Percentiles rank a stretch among this genome's conserved stretches.
Conservation (phyloP, 352 stramenopile genomes). For the Globisporangium megalacanthum region DNA sequence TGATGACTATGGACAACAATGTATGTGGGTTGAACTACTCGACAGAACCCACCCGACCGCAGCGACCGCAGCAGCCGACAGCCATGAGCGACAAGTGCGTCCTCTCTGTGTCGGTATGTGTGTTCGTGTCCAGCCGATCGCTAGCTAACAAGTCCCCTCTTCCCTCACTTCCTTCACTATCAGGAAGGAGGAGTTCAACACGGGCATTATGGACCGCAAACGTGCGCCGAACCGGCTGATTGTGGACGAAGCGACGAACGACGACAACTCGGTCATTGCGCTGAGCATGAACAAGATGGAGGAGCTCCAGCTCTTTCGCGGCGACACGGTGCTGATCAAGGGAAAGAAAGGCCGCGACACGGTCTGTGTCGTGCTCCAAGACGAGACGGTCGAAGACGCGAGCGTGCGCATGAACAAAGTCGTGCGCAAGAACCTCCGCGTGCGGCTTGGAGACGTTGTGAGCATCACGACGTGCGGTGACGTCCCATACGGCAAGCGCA, state of each 20-base stretch:
- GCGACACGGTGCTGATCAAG: conserved; percentile 99
- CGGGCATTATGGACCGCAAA: conserved; percentile 90
- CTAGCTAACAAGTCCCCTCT: too few relatives aligned
- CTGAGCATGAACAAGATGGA: conserved; percentile 96
- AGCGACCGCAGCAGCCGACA: not conserved
- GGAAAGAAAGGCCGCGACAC: conserved; percentile 99
- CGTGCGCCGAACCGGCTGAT: conserved; percentile 97
- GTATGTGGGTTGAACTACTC: too few relatives aligned
- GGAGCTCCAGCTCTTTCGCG: conserved; percentile 98
- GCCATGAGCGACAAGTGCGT: conserved; percentile 1
- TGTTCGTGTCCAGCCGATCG: not conserved
- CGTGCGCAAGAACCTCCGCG: conserved; percentile 98
- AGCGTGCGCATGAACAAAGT: conserved; percentile 99
- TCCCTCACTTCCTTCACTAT: not conserved
- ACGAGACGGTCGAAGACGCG: conserved; percentile 97
- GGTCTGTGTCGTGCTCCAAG: conserved; percentile 96
- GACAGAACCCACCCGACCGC: too few relatives aligned
- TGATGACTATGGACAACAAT: too few relatives aligned
- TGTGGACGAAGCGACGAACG: conserved; percentile 96
- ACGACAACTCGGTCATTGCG: conserved; percentile 98
- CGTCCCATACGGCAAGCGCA: conserved; percentile 98
- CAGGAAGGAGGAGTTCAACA: conserved; percentile 81
- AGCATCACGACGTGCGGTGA: conserved; percentile 95
- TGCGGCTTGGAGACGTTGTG: conserved; percentile 97
- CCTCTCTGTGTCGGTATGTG: not conserved